These are phyloP conservation scores for Scenedesmus sp. DNA, from an alignment of 163 green algal genomes.

Conservation along the genomic window DNA sequence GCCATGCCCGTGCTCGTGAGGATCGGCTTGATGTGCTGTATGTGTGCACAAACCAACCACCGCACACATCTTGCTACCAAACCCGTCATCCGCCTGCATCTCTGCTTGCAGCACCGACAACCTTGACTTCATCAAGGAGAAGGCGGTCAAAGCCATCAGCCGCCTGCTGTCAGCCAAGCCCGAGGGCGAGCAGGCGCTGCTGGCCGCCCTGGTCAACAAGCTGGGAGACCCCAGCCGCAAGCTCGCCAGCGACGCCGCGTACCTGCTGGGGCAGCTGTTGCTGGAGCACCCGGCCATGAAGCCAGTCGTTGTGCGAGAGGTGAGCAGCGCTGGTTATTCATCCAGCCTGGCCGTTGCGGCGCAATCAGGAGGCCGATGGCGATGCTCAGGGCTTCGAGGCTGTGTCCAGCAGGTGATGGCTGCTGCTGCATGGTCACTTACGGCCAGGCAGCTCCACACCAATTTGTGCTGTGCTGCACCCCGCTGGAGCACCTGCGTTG, in stretches of 20 bases:
- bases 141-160: slow-evolving; percentile 57
- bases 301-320: slow-evolving; percentile 86
- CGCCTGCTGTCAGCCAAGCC: slow-evolving; percentile 84
- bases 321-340: slow-evolving; percentile 56
- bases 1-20: no score
- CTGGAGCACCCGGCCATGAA: slow-evolving; percentile 93
- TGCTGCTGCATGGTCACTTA: neutral
- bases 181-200: slow-evolving; percentile 87
- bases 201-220: slow-evolving; percentile 95
- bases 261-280: slow-evolving; percentile 89
- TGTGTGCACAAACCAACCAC: neutral
- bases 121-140: slow-evolving; percentile 84
- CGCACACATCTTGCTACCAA: no score
- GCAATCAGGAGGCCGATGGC: no score
- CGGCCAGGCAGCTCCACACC: no score
- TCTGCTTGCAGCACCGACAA: slow-evolving; percentile 73
- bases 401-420: no score
- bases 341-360: no score
- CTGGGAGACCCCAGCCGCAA: slow-evolving; percentile 92
- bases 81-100: no score
- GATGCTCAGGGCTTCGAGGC: no score
- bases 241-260: slow-evolving; percentile 91
- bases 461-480: no score
- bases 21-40: neutral
- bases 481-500: no score